Base-by-base conservation (phyloP, 768 basidiomycete genomes). In the Lactarius vividus region DNA sequence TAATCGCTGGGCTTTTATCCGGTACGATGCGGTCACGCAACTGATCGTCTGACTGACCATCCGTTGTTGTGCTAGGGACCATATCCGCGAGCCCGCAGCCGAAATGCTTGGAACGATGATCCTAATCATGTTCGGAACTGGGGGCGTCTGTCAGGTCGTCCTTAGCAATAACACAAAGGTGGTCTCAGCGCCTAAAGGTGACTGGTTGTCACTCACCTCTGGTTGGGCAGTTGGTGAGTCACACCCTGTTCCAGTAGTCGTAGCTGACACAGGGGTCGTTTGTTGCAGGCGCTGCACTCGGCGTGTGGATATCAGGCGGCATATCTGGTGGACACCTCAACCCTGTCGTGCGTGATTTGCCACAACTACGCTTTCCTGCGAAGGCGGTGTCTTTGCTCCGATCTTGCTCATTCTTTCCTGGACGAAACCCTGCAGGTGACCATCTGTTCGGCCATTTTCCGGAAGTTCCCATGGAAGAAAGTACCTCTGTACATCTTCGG, bases 381-480 rank as follows among this genome's bases (percentile, higher is more conserved):
- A 7, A 26, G 29, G 16, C 23, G 11, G 15, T 11, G 20, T 10
- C 35, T 35, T 55, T 20, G 2, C 9, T 16, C 16, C 3, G 16
- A 63, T 35, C 35, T 16, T 20, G 23, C 26, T 52, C 26, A 52
- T 52, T 28, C 26, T 26, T 42, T 52, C 15, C 18, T n/a, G 16
- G 46, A 26, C 49, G 26, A 13, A 35, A 7, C 11, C 23, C 18
- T 15, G 31, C 29, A 87, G 86, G 82, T 92, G 40, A 93, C 91
- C 20, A 75, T 93, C 56, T 81, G 85, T 15, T 71, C 91, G 44
- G 88, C 88, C 4, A 78, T 83, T 2, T 85, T 85, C 75, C 85
- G 91, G 67, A 81, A 81, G 53, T 93, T 94, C 75, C 88, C 91
- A 0, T 88, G 88, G 87, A 82, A 81, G 70, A 92, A 93, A 73